A percentile compares a stretch with the other conserved stretches of the same genome.
Evolutionary conservation across 139 green algal genomes (phyloP).

Genomic region (Coccomyxa sp.): DNA sequence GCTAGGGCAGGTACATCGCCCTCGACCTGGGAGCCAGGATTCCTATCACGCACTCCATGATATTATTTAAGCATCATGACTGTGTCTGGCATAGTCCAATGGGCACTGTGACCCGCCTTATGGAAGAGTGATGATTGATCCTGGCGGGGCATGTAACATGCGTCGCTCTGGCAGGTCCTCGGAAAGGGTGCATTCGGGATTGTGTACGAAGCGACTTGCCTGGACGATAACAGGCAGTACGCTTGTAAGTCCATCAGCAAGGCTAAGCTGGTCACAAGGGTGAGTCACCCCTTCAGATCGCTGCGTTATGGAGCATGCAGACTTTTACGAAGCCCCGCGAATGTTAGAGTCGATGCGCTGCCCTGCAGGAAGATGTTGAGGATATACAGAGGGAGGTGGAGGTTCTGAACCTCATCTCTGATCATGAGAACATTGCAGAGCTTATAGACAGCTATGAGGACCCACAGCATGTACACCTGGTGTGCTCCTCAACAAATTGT

Average conservation of each 20-base stretch:
- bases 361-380: constrained; percentile 67
- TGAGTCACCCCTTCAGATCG: neutral
- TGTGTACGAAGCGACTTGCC: constrained; percentile 39
- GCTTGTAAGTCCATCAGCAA: constrained; percentile 87
- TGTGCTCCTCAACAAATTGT: neutral
- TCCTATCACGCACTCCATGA: neutral
- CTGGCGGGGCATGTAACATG: neutral
- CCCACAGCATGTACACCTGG: constrained; percentile 28
- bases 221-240: constrained; percentile 31
- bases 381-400: constrained; percentile 62
- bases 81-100: neutral
- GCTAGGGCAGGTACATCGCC: neutral
- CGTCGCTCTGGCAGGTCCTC: neutral
- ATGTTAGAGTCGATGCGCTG: neutral
- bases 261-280: constrained; percentile 68
- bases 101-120: neutral
- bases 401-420: constrained; percentile 26
- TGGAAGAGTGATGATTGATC: neutral
- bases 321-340: neutral
- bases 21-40: neutral
- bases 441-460: constrained; percentile 44
- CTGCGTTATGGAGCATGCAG: neutral
- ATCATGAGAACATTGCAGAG: constrained; percentile 48
- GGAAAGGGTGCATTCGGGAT: constrained; percentile 51
- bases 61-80: neutral